phyloP scores from a whole-genome alignment of 179 eudicot genomes.

The Spinacia oleracea region DNA sequence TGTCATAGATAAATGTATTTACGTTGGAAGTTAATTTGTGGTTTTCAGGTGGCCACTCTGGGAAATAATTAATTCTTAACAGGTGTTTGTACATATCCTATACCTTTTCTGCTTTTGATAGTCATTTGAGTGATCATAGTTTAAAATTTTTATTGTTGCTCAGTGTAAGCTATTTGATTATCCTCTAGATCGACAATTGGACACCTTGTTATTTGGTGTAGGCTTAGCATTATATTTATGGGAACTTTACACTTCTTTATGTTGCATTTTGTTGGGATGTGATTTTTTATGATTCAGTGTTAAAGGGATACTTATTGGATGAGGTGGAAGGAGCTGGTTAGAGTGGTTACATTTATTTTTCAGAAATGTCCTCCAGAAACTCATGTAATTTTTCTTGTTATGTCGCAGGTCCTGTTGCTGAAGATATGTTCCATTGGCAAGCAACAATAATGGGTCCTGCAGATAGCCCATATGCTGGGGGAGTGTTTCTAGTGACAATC shows the following conservation, averaged over 20 bases:
- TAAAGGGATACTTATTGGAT: background rate
- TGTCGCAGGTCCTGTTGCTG: constrained; percentile 40
- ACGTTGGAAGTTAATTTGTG: background rate
- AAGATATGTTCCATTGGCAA: constrained; percentile 49
- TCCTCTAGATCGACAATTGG: background rate
- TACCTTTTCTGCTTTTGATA: background rate
- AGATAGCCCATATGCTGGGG: constrained; percentile 46
- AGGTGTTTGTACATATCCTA: background rate
- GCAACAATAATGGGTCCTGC: constrained; percentile 47
- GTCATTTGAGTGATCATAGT: background rate
- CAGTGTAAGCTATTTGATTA: background rate
- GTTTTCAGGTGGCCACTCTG: background rate
- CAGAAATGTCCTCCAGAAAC: background rate
- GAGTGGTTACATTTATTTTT: background rate
- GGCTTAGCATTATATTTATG: too few species aligned
- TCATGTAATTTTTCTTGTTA: background rate
- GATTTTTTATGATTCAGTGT: background rate
- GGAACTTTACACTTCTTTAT: background rate
- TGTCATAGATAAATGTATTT: background rate
- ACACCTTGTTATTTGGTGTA: background rate
- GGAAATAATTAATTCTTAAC: background rate
- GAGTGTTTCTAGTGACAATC: constrained; percentile 42
- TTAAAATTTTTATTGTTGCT: background rate
- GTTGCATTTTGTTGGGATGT: background rate
- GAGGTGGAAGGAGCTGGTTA: background rate